phyloP scores from a whole-genome alignment of 768 basidiomycete genomes.

The Termitomyces bulborhizus region DNA sequence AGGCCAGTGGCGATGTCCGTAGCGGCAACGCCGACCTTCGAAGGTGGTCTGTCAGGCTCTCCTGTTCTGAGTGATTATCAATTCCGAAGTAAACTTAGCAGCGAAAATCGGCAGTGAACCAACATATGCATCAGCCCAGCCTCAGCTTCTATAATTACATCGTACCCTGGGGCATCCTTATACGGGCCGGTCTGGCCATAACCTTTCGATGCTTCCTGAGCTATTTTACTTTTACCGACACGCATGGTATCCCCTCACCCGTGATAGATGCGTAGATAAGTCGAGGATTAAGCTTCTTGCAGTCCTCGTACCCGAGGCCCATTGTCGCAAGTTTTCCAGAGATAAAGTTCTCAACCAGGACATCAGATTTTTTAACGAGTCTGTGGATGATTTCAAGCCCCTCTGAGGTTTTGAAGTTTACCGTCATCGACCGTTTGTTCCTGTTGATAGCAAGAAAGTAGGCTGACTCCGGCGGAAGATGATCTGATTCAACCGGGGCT shows the following conservation, averaged over 20 bases:
- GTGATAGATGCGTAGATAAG: slow-evolving; percentile 89
- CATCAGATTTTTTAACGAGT: slow-evolving; percentile 69
- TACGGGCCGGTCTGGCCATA: slow-evolving; percentile 85
- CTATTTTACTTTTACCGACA: not conserved
- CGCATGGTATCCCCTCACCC: slow-evolving; percentile 36
- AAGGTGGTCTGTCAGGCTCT: slow-evolving; percentile 78
- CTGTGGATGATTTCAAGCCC: slow-evolving; percentile 72
- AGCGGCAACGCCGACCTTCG: slow-evolving; percentile 93
- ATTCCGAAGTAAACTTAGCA: not conserved
- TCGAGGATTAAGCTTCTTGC: slow-evolving; percentile 65
- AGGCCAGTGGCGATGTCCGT: slow-evolving; percentile 87
- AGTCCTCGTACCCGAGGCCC: slow-evolving; percentile 87
- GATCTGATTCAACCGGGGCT: slow-evolving; percentile 45
- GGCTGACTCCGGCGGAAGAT: slow-evolving; percentile 84
- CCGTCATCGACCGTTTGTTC: slow-evolving; percentile 84
- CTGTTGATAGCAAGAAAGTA: slow-evolving; percentile 89
- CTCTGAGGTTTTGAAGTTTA: slow-evolving; percentile 77
- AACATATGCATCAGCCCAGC: slow-evolving; percentile 94
- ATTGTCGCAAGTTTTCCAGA: slow-evolving; percentile 79
- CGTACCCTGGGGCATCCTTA: slow-evolving; percentile 77
- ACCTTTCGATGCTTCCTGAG: slow-evolving; percentile 13
- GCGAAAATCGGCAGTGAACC: slow-evolving; percentile 19
- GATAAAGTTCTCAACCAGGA: slow-evolving; percentile 87
- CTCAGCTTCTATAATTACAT: slow-evolving; percentile 83
- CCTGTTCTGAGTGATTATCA: slow-evolving; percentile 55